Evolutionary conservation across 768 basidiomycete genomes (phyloP).

Genomic region (Rhizopogon vesiculosus): DNA sequence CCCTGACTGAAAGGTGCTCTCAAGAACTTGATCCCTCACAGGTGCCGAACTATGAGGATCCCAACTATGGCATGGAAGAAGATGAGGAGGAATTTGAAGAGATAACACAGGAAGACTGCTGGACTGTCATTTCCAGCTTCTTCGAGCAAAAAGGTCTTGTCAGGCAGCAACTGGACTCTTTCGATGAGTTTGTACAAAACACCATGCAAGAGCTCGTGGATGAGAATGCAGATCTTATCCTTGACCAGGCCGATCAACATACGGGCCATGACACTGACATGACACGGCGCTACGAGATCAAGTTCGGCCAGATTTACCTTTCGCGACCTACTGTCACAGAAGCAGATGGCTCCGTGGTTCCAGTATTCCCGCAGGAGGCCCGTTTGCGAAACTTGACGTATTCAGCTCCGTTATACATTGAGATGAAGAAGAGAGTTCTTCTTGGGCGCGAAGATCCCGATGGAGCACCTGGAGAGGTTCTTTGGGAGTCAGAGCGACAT

Average conservation of each 20-base stretch:
- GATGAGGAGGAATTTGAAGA: constrained; percentile 59
- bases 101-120: constrained; percentile 91
- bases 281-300: constrained; percentile 93
- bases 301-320: constrained; percentile 96
- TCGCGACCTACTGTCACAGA: constrained; percentile 94
- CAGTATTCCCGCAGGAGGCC: constrained; percentile 96
- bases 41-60: constrained; percentile 51
- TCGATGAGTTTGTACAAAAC: constrained; percentile 98
- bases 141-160: constrained; percentile 98
- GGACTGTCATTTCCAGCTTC: constrained; percentile 94
- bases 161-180: constrained; percentile 95
- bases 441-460: constrained; percentile 78
- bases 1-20: constrained; percentile 30
- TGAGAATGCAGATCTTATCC: constrained; percentile 90
- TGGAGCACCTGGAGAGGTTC: constrained; percentile 73
- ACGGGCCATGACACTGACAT: constrained; percentile 80
- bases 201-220: constrained; percentile 99
- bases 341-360: constrained; percentile 88
- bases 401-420: constrained; percentile 91
- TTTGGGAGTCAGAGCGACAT: constrained; percentile 72
- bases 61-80: constrained; percentile 53
- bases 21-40: constrained; percentile 46
- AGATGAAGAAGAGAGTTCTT: constrained; percentile 86
- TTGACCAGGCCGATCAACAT: constrained; percentile 96
- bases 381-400: constrained; percentile 93